Conservation (phyloP, 2,329 filamentous ascomycete genomes). For the Xylaria sp. region DNA sequence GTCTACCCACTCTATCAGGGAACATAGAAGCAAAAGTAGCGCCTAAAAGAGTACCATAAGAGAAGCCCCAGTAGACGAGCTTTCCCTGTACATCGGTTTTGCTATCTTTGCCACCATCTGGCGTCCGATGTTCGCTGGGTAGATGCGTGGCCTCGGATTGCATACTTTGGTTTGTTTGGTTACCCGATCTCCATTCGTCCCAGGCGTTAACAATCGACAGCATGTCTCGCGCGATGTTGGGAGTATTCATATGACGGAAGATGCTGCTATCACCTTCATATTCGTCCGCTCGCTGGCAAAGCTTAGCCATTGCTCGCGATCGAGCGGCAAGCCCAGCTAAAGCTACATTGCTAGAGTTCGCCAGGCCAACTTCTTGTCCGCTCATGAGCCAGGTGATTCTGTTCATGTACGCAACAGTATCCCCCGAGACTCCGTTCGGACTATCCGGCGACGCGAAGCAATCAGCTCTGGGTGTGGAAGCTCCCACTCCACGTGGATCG, state of each 20-base stretch:
- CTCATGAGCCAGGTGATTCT: constrained; percentile 42
- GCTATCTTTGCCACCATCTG: constrained; percentile 16
- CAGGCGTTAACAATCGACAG: constrained; percentile 48
- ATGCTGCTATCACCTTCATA: constrained; percentile 40
- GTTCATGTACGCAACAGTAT: constrained; percentile 40
- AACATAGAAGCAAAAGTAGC: constrained; percentile 50
- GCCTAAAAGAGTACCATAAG: constrained; percentile 48
- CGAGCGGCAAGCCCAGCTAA: constrained; percentile 39
- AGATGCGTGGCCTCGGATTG: constrained; percentile 18
- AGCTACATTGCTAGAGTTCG: constrained; percentile 44
- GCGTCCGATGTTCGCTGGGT: constrained; percentile 2
- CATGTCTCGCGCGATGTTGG: constrained; percentile 48
- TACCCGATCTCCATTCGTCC: constrained; percentile 41
- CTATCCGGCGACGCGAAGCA: constrained; percentile 43
- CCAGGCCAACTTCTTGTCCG: constrained; percentile 42
- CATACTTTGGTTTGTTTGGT: constrained; percentile 20
- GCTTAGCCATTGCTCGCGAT: constrained; percentile 39
- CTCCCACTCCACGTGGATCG: constrained; percentile 53
- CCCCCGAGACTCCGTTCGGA: constrained; percentile 33
- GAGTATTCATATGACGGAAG: constrained; percentile 42
- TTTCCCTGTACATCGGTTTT: constrained; percentile 37
- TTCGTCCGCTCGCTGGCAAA: constrained; percentile 43
- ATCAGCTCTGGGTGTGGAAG: constrained; percentile 47
- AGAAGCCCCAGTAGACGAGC: constrained; percentile 48
- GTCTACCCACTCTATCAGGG: constrained; percentile 48